Conservation (phyloP, 2,329 filamentous ascomycete species). For the Fusarium sp. region DNA sequence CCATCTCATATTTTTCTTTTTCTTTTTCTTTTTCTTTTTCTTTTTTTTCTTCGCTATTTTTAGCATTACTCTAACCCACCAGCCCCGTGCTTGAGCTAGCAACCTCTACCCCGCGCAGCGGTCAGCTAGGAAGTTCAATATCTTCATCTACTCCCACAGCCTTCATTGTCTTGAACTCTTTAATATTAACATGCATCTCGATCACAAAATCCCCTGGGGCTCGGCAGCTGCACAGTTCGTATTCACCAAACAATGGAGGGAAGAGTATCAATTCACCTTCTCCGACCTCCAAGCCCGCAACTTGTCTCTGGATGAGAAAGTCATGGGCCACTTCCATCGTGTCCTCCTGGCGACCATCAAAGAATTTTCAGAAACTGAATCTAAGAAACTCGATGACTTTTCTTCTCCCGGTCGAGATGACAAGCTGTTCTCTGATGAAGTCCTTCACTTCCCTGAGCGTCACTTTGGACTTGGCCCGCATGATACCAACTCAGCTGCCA, state of each 20-base stretch:
- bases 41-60: no score
- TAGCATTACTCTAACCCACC: no score
- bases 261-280: neutral
- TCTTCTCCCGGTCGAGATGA: rapidly evolving
- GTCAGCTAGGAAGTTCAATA: no score
- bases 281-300: neutral
- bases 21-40: no score
- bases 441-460: neutral
- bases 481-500: neutral
- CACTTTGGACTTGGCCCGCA: neutral
- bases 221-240: neutral
- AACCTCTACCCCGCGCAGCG: no score
- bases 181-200: conserved; percentile 1
- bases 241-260: no score
- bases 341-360: neutral
- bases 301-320: neutral
- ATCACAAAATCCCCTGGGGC: conserved; percentile 2
- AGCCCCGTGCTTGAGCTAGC: no score
- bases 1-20: no score
- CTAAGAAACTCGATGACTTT: rapidly evolving
- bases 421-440: neutral
- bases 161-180: no score
- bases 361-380: neutral
- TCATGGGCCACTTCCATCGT: neutral
- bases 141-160: no score